These are phyloP conservation scores for Eleusine coracana DNA, from an alignment of 176 grass and related monocot genomes.

Conservation along the genomic window DNA sequence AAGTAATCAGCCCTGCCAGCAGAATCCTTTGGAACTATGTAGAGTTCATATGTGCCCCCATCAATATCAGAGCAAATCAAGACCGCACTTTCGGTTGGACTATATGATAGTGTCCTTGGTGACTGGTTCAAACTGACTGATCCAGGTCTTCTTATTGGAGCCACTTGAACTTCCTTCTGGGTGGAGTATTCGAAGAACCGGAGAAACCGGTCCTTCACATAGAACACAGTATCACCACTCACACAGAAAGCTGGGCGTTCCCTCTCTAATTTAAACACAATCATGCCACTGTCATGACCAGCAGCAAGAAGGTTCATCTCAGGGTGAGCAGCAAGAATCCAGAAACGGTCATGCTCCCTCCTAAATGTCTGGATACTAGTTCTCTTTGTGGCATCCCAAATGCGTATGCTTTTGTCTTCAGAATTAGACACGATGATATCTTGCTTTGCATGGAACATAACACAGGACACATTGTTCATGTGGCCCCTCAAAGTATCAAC, in stretches of 20 bases:
- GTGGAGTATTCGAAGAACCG: conserved; percentile 70
- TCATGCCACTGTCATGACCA: conserved; percentile 95
- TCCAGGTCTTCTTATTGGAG: conserved; percentile 77
- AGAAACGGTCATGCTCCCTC: conserved; percentile 95
- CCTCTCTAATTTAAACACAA: conserved; percentile 67
- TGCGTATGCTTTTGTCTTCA: conserved; percentile 94
- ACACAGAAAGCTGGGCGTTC: conserved; percentile 20
- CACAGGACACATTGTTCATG: conserved; percentile 96
- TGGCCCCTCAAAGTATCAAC: conserved; percentile 93
- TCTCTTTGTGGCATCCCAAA: conserved; percentile 95
- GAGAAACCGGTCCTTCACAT: conserved; percentile 94
- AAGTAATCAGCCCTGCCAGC: conserved; percentile 79
- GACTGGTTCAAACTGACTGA: conserved; percentile 81
- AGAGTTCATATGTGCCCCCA: conserved; percentile 89
- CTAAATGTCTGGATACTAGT: conserved; percentile 86
- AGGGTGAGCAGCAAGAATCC: conserved; percentile 88
- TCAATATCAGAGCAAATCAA: conserved; percentile 89
- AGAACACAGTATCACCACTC: conserved; percentile 74
- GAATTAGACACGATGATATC: conserved; percentile 98
- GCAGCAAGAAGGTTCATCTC: conserved; percentile 97
- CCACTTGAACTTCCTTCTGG: conserved; percentile 75
- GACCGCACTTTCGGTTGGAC: conserved; percentile 92
- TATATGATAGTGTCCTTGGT: conserved; percentile 78
- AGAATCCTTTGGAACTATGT: conserved; percentile 78
- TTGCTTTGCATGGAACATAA: conserved; percentile 92